Percentiles rank a stretch among this genome's conserved stretches.
These are phyloP conservation scores for Symbiodinium pilosum DNA, from an alignment of 73 alveolate genomes.

Conservation along the genomic window DNA sequence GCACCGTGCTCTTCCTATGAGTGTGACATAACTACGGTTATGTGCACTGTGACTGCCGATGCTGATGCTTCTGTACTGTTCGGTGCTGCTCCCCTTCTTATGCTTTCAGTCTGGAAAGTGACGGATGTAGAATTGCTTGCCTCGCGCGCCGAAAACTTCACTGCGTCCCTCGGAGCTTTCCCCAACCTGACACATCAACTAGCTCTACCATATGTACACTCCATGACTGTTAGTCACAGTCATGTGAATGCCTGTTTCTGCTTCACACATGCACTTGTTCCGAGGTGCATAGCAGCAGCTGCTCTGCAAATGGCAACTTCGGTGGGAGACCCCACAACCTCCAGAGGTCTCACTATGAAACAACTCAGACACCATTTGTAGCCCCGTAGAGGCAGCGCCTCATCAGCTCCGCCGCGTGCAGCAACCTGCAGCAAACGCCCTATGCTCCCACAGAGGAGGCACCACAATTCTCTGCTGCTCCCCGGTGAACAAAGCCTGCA, in stretches of 20 bases:
- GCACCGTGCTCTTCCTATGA: too few species aligned
- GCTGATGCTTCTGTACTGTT: too few species aligned
- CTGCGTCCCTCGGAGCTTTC: not conserved
- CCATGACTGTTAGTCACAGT: too few species aligned
- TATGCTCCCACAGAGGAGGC: too few species aligned
- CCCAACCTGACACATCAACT: not conserved
- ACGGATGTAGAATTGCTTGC: too few species aligned
- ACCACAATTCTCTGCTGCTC: too few species aligned
- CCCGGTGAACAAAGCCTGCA: not conserved
- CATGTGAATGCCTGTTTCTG: not conserved
- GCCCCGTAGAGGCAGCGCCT: not conserved
- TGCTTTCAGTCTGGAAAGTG: too few species aligned
- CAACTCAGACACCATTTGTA: not conserved
- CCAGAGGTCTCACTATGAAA: not conserved
- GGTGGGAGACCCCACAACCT: conserved; percentile 64
- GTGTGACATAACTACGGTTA: too few species aligned
- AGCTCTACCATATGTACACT: too few species aligned
- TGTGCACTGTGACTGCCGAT: not conserved
- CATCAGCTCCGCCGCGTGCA: not conserved
- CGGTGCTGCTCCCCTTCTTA: too few species aligned
- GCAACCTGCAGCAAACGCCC: not conserved
- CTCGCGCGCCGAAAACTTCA: not conserved
- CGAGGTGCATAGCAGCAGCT: conserved; percentile 31
- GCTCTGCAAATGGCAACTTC: conserved; percentile 71
- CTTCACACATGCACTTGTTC: not conserved